phyloP scores from a whole-genome alignment of 164 flowering plant species.

The Platanus orientalis region DNA sequence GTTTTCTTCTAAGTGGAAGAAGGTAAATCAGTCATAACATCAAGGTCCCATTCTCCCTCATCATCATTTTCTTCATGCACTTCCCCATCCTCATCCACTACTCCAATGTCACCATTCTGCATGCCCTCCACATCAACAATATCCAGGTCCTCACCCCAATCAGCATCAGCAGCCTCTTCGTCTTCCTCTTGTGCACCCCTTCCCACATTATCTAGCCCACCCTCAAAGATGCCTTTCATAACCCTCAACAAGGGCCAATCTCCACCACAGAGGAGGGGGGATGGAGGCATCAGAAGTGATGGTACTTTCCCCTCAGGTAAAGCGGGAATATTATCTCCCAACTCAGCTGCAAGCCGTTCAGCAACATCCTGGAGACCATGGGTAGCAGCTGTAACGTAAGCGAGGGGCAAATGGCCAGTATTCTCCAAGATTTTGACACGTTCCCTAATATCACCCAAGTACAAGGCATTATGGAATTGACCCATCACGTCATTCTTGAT shows the following conservation, averaged over 20 bases:
- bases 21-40: too few species aligned
- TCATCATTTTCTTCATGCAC: slow-evolving; percentile 26
- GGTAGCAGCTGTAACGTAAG: slow-evolving; percentile 34
- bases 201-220: slow-evolving; percentile 29
- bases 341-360: slow-evolving; percentile 30
- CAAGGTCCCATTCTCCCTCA: too few species aligned
- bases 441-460: slow-evolving; percentile 35
- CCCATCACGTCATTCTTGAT: slow-evolving; percentile 41
- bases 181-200: slow-evolving; percentile 27
- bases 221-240: slow-evolving; percentile 37
- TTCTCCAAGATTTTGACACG: slow-evolving; percentile 38
- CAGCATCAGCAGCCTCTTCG: slow-evolving; percentile 29
- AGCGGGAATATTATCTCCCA: slow-evolving; percentile 31
- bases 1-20: too few species aligned
- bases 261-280: slow-evolving; percentile 32
- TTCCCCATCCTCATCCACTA: slow-evolving; percentile 22
- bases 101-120: slow-evolving; percentile 26
- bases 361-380: slow-evolving; percentile 33
- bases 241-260: slow-evolving; percentile 43
- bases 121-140: slow-evolving; percentile 22
- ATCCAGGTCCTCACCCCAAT: slow-evolving; percentile 37
- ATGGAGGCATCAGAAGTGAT: slow-evolving; percentile 36
- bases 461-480: slow-evolving; percentile 42
- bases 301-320: slow-evolving; percentile 22
- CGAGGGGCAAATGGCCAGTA: slow-evolving; percentile 38